Evolutionary conservation across 1,284 basidiomycete genomes (phyloP), one percentile per base, ranked within the genome.

Genomic region (Sporisorium graminicola): DNA sequence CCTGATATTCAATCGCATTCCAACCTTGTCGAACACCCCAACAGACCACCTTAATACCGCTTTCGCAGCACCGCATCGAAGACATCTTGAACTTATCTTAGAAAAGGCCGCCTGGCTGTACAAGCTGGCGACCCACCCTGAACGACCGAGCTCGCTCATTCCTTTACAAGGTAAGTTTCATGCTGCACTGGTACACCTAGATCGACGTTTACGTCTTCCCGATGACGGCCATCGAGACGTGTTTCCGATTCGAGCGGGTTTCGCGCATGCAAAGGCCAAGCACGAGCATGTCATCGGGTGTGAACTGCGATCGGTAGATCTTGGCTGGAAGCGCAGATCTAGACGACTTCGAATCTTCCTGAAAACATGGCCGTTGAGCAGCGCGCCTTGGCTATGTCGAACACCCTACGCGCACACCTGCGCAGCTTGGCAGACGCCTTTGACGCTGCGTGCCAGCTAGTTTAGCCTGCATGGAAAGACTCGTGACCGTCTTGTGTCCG

Each of bases 111-210:
- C 70, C 74, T 69, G 65, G 70, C 70, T 74, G 33, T 65, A 47
- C 54, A 65, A 77, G 74, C 74, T 77, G 74, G 74, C 74, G 74
- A 77, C 74, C 74, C 74, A 77, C 47, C 55, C 58, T 62, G 57
- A 60, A 65, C 68, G 63, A 65, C 65, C 50, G 18, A 60, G 29
- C 49, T 59, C 56, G 52, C 53, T 60, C 62, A 52, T 27, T 20
- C 42, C 53, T 26, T 26, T 49, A 13, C 20, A 50, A 69, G 66
- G 66, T 69, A 63, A 69, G 66, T 63, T 24, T 9, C 14, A n/a
- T 7, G 13, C 4, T 16, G 13, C 42, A 1, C 9, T 20, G 40
- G n/a, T 43, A 5, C n/a, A 10, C n/a, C 40, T 43, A n/a, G n/a
- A n/a, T n/a, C n/a, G n/a, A n/a, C n/a, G 14, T 10, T 29, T 22